Conservation (phyloP, 1,284 basidiomycete genomes). For the Bjerkandera adusta region DNA sequence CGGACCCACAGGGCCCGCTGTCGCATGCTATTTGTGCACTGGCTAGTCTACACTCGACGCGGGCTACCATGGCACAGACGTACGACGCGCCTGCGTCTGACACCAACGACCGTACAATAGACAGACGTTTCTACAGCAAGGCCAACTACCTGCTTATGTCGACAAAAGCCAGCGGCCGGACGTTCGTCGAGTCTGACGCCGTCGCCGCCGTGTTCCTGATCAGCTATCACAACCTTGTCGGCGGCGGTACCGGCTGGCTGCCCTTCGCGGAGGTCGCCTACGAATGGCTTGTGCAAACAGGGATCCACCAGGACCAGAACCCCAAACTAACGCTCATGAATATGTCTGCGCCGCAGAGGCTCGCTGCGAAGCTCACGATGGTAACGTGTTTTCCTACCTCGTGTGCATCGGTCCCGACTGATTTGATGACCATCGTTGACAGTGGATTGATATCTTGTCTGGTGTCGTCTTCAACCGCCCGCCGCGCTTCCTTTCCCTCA, state of each 20-base stretch:
- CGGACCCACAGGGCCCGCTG: constrained; percentile 66
- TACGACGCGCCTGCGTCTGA: constrained; percentile 32
- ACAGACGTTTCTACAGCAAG: constrained; percentile 61
- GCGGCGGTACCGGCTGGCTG: constrained; percentile 65
- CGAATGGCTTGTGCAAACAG: constrained; percentile 69
- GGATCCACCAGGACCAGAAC: constrained; percentile 59
- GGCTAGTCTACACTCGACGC: constrained; percentile 64
- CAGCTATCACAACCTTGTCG: constrained; percentile 64
- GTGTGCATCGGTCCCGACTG: not conserved
- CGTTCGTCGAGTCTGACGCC: constrained; percentile 63
- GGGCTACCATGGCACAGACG: constrained; percentile 52
- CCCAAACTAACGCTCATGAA: constrained; percentile 53
- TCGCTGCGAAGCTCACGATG: constrained; percentile 68
- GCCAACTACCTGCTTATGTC: constrained; percentile 53
- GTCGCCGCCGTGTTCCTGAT: constrained; percentile 73
- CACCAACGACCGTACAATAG: not conserved
- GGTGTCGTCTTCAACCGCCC: constrained; percentile 58
- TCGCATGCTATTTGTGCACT: constrained; percentile 74
- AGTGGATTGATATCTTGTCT: constrained; percentile 79
- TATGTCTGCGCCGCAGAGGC: constrained; percentile 49
- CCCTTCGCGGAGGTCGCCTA: constrained; percentile 61
- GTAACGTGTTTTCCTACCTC: constrained; percentile 39
- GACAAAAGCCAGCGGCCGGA: constrained; percentile 46
- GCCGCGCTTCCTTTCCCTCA: constrained; percentile 64
- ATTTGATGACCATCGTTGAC: constrained; percentile 13